Conservation (phyloP, 139 green algal genomes). For the Penium margaritaceum region DNA sequence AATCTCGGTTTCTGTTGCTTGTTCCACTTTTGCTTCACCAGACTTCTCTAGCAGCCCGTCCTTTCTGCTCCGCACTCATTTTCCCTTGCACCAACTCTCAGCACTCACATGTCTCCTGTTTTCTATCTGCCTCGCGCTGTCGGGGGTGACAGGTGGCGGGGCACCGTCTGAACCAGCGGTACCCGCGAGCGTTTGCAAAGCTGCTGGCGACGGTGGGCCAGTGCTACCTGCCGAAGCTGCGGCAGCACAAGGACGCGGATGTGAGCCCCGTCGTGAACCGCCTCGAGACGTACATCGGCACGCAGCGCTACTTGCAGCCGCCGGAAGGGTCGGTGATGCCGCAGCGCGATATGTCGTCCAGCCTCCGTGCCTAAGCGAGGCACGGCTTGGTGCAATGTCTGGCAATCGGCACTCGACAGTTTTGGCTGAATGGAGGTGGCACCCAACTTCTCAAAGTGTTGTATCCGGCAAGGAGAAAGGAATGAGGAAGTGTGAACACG, state of each 20-base stretch:
- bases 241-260: conserved; percentile 39
- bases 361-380: too few relatives aligned
- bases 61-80: not conserved
- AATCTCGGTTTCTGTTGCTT: not conserved
- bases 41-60: not conserved
- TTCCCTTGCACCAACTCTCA: not conserved
- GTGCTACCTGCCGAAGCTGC: conserved; percentile 41
- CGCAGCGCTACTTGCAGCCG: conserved; percentile 8
- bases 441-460: too few relatives aligned
- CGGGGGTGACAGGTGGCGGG: conserved; percentile 32
- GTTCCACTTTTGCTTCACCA: not conserved
- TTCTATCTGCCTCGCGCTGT: not conserved
- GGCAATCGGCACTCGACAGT: too few relatives aligned
- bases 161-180: conserved; percentile 38
- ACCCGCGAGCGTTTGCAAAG: conserved; percentile 43
- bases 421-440: too few relatives aligned
- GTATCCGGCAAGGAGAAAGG: too few relatives aligned
- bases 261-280: conserved; percentile 25
- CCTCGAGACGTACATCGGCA: conserved; percentile 42
- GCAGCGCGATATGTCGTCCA: conserved; percentile 25
- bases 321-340: conserved; percentile 16
- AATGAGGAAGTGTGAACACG: too few relatives aligned
- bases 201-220: conserved; percentile 36
- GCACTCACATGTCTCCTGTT: not conserved
- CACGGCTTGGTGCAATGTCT: too few relatives aligned